Evolutionary conservation across 164 flowering plant species (phyloP).

Genomic region (Tinospora cordifolia): DNA sequence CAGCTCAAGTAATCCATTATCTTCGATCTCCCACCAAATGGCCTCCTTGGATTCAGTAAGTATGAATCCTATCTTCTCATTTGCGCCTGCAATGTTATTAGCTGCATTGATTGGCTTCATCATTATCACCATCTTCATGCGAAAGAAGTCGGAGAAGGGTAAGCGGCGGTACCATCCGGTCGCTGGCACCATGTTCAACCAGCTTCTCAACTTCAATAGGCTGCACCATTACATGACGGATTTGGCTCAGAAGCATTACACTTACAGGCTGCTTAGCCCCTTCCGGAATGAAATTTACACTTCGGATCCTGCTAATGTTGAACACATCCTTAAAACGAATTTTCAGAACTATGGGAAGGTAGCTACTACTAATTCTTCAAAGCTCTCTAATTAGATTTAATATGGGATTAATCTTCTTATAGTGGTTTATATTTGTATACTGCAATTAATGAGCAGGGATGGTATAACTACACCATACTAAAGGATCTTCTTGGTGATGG

Average conservation of each 20-base stretch:
- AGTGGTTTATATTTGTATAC: not conserved
- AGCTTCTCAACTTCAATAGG: slow-evolving; percentile 46
- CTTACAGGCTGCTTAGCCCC: slow-evolving; percentile 31
- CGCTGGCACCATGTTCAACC: slow-evolving; percentile 50
- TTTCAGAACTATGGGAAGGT: slow-evolving; percentile 19
- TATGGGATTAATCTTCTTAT: no score
- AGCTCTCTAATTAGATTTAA: not conserved
- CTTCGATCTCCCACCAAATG: not conserved
- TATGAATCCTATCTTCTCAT: not conserved
- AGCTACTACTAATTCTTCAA: not conserved
- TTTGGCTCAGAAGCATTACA: slow-evolving; percentile 36
- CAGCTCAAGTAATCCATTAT: not conserved
- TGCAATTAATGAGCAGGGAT: slow-evolving; percentile 26
- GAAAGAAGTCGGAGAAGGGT: slow-evolving; percentile 7
- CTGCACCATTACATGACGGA: slow-evolving; percentile 57
- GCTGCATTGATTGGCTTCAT: slow-evolving; percentile 2
- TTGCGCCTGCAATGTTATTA: slow-evolving; percentile 5
- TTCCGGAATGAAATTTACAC: slow-evolving; percentile 17
- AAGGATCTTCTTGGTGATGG: slow-evolving; percentile 54
- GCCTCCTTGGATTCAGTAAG: slow-evolving; percentile 2
- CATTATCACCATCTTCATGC: slow-evolving; percentile 1
- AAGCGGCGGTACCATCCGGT: slow-evolving; percentile 43
- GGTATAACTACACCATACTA: slow-evolving; percentile 28
- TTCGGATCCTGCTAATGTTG: slow-evolving; percentile 19
- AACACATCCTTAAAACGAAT: slow-evolving; percentile 19